Evolutionary conservation across 306 rosid species (phyloP).

Genomic region (Inga leiocalycina): DNA sequence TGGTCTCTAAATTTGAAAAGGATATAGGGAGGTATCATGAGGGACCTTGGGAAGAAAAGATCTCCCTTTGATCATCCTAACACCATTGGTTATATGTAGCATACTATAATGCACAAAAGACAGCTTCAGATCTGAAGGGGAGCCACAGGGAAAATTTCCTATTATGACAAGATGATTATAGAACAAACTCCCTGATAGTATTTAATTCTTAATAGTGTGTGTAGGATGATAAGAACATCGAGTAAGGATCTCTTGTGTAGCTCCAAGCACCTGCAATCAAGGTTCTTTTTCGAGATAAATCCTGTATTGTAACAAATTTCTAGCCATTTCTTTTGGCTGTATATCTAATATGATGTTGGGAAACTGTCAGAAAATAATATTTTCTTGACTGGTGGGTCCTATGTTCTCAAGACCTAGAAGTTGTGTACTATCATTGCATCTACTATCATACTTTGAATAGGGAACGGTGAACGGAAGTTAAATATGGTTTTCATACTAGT

Average conservation of each 20-base stretch:
- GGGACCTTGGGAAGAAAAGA: not conserved
- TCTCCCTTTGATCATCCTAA: not conserved
- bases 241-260: not conserved
- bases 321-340: slow-evolving; percentile 2
- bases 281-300: not conserved
- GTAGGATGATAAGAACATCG: not conserved
- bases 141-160: not conserved
- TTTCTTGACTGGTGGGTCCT: slow-evolving; percentile 17
- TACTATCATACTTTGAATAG: not conserved
- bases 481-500: slow-evolving; percentile 9
- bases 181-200: not conserved
- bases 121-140: not conserved
- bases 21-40: slow-evolving; percentile 13
- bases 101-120: not conserved
- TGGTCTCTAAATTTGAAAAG: slow-evolving; percentile 18
- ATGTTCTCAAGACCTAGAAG: not conserved
- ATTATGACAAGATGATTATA: not conserved
- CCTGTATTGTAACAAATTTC: not conserved
- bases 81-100: not conserved
- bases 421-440: not conserved
- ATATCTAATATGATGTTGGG: slow-evolving; percentile 1
- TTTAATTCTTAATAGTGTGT: not conserved
- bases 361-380: slow-evolving; percentile 22
- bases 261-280: not conserved
- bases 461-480: slow-evolving; percentile 6